A percentile compares a stretch with the other conserved stretches of the same genome.
Conservation (phyloP, 352 stramenopile species). For the Phytophthora idaei region DNA sequence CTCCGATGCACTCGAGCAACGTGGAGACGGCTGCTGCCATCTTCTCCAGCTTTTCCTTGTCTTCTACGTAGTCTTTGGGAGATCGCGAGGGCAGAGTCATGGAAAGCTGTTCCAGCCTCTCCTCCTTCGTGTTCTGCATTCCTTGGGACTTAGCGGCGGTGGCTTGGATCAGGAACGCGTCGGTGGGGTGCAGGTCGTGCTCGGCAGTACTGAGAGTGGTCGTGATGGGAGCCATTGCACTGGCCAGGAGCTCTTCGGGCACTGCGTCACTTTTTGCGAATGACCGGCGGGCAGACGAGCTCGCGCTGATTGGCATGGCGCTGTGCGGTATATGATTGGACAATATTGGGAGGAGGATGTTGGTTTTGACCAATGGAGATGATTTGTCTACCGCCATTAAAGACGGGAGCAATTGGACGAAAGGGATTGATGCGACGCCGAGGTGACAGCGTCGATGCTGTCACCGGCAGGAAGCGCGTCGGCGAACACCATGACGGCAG, state of each 20-base stretch:
- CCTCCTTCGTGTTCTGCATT: constrained; percentile 47
- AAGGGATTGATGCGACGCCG: constrained; percentile 18
- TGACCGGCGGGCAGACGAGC: constrained; percentile 28
- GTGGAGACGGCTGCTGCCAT: constrained; percentile 94
- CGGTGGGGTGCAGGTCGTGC: constrained; percentile 18
- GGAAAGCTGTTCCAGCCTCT: constrained; percentile 54
- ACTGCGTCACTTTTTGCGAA: constrained; percentile 10
- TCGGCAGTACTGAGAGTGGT: constrained; percentile 35
- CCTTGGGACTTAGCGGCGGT: constrained; percentile 27
- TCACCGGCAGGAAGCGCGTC: constrained; percentile 45
- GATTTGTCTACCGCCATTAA: neutral
- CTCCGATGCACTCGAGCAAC: constrained; percentile 94
- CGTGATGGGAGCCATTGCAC: constrained; percentile 50
- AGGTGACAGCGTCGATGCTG: constrained; percentile 17
- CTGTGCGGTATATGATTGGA: constrained; percentile 10
- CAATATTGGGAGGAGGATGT: neutral
- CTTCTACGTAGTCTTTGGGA: constrained; percentile 70
- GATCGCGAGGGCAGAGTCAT: constrained; percentile 66
- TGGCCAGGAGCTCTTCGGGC: constrained; percentile 15
- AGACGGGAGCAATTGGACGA: constrained; percentile 14
- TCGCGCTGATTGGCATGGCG: constrained; percentile 7
- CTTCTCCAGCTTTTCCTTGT: constrained; percentile 86
- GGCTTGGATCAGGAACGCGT: constrained; percentile 25
- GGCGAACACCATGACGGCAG: constrained; percentile 88
- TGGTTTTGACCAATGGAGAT: neutral